Percentiles rank a stretch among this genome's conserved stretches.
Evolutionary conservation across 306 rosid genomes (phyloP).

Genomic region (Leucaena leucocephala): DNA sequence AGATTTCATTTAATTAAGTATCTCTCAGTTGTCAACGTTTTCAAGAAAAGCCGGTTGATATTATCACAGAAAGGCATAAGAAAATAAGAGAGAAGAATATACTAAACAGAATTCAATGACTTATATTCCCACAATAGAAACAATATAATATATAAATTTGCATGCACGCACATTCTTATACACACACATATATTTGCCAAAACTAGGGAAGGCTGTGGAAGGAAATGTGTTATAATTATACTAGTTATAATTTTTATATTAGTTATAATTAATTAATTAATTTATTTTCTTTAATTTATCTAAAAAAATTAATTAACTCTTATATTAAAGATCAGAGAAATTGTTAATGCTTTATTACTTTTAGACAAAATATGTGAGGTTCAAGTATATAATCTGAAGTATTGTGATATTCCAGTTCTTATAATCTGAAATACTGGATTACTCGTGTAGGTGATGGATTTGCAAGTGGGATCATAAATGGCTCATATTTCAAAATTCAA

Average conservation of each 20-base stretch:
- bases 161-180: too few relatives aligned
- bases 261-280: too few relatives aligned
- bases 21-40: neutral
- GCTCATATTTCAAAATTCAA: conserved; percentile 46
- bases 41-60: neutral
- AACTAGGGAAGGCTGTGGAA: neutral
- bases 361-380: too few relatives aligned
- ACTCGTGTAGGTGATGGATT: conserved; percentile 51
- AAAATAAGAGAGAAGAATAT: neutral
- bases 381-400: too few relatives aligned
- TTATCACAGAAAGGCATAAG: neutral
- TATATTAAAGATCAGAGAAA: too few relatives aligned
- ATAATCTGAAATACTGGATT: too few relatives aligned
- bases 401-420: too few relatives aligned
- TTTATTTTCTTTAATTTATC: too few relatives aligned
- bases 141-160: too few relatives aligned
- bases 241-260: too few relatives aligned
- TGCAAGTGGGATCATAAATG: conserved; percentile 51
- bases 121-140: neutral
- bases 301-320: too few relatives aligned
- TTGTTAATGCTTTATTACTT: too few relatives aligned
- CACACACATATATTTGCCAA: neutral
- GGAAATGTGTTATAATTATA: neutral
- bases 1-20: neutral
- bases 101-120: neutral